A percentile compares a stretch with the other conserved stretches of the same genome.
These are phyloP conservation scores for Monascus purpureus DNA, from an alignment of 495 filamentous ascomycete genomes.

Conservation along the genomic window DNA sequence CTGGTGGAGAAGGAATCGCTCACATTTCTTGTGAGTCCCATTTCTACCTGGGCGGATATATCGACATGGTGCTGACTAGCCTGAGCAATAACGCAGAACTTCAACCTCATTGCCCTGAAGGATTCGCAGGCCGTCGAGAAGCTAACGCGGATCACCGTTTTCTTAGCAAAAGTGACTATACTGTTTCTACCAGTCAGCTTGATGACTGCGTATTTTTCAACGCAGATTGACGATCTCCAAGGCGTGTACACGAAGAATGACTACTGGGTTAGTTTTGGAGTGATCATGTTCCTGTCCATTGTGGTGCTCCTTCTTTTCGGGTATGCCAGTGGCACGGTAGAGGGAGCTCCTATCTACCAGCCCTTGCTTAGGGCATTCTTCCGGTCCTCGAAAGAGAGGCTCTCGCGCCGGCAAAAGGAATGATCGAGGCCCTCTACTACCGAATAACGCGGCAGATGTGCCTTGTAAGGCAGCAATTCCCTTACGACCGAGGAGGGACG, in stretches of 20 bases:
- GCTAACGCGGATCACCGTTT: constrained; percentile 63
- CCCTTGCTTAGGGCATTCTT: constrained; percentile 29
- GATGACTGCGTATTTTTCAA: constrained; percentile 74
- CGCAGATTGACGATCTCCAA: constrained; percentile 47
- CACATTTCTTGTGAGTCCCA: constrained; percentile 44
- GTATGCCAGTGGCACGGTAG: constrained; percentile 32
- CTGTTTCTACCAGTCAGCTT: constrained; percentile 75
- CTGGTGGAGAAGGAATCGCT: constrained; percentile 65
- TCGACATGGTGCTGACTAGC: neutral
- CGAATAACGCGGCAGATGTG: too few relatives aligned
- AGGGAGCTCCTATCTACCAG: constrained; percentile 36
- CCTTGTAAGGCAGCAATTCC: too few relatives aligned
- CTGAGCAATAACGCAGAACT: constrained; percentile 41
- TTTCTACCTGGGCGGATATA: neutral
- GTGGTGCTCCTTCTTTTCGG: constrained; percentile 37
- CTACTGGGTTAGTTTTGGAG: constrained; percentile 63
- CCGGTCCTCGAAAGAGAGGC: constrained; percentile 15
- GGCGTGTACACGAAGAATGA: constrained; percentile 42
- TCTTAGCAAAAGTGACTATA: constrained; percentile 73
- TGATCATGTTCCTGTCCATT: constrained; percentile 52
- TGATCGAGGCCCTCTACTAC: too few relatives aligned
- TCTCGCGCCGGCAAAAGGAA: constrained; percentile 5
- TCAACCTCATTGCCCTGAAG: constrained; percentile 77
- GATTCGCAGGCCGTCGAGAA: constrained; percentile 68
- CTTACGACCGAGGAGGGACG: too few relatives aligned